Evolutionary conservation across 2,329 filamentous ascomycete genomes (phyloP).

Genomic region (Fusarium cyanostomum): DNA sequence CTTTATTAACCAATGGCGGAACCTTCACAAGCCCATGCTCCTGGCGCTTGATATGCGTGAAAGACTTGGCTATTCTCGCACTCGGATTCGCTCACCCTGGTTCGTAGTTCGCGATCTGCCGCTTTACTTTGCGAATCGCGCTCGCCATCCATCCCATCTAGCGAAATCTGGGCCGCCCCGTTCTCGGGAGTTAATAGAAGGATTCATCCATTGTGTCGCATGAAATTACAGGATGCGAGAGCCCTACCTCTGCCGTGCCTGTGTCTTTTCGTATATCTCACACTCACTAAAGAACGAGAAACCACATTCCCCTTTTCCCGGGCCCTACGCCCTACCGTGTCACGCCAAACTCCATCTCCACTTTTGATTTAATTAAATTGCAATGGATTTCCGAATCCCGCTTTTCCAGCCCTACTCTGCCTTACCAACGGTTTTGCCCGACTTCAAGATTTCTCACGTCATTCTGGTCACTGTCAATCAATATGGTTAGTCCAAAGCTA

Average conservation of each 20-base stretch:
- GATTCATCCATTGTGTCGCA: not conserved
- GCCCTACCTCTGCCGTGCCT: not conserved
- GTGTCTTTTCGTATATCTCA: not conserved
- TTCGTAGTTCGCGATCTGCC: conserved; percentile 20
- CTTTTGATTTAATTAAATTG: conserved; percentile 7
- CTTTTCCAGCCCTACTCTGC: conserved; percentile 33
- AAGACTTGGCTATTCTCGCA: conserved; percentile 5
- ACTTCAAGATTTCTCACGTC: conserved; percentile 12
- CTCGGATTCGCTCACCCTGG: conserved; percentile 5
- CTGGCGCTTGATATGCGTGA: conserved; percentile 1
- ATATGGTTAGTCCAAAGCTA: conserved; percentile 24
- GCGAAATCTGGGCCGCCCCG: conserved; percentile 1
- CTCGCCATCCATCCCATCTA: not conserved
- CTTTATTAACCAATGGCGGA: not conserved
- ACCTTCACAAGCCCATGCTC: not conserved
- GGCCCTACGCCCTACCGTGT: conserved; percentile 1
- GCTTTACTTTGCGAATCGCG: not conserved
- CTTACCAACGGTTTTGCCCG: conserved; percentile 27
- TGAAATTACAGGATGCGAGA: not conserved
- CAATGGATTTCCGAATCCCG: conserved; percentile 18
- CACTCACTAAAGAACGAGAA: not conserved
- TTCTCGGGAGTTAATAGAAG: not conserved
- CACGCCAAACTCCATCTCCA: conserved; percentile 20
- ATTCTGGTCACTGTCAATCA: conserved; percentile 8
- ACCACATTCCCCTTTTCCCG: conserved; percentile 7